Evolutionary conservation across 2,329 filamentous ascomycete genomes (phyloP).

Genomic region (Aspergillus nomiae): DNA sequence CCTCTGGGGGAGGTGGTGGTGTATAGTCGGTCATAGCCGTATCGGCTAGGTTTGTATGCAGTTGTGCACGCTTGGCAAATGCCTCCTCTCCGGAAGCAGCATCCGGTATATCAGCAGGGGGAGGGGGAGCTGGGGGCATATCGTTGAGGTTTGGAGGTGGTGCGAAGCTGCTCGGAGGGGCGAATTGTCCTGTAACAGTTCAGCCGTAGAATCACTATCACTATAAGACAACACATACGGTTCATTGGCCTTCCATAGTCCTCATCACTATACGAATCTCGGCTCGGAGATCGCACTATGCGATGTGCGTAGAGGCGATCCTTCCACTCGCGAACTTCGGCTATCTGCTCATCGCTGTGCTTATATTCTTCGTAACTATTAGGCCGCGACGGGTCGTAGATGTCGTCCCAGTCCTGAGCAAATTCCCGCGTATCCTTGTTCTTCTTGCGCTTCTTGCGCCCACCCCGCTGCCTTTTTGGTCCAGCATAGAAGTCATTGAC

Average conservation of each 20-base stretch:
- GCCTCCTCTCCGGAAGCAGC: conserved; percentile 70
- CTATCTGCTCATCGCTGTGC: conserved; percentile 78
- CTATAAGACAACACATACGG: conserved; percentile 39
- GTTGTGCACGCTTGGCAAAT: conserved; percentile 63
- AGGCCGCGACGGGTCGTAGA: conserved; percentile 81
- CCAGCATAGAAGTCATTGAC: conserved; percentile 64
- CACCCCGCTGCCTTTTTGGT: conserved; percentile 73
- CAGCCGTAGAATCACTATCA: neutral
- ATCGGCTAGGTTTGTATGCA: conserved; percentile 47
- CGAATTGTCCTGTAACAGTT: conserved; percentile 47
- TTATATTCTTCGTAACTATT: conserved; percentile 85
- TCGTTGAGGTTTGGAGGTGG: conserved; percentile 51
- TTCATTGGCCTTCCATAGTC: conserved; percentile 48
- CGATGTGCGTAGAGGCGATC: conserved; percentile 74
- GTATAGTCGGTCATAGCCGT: conserved; percentile 15
- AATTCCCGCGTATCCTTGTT: conserved; percentile 63
- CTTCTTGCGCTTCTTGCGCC: conserved; percentile 77
- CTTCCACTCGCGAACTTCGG: conserved; percentile 84
- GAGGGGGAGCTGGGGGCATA: conserved; percentile 34
- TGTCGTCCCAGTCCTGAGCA: conserved; percentile 79
- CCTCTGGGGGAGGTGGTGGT: conserved; percentile 34
- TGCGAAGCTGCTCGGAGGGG: conserved; percentile 55
- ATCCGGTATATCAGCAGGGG: conserved; percentile 53
- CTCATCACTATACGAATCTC: conserved; percentile 53
- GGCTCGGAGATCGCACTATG: conserved; percentile 48